Base-by-base conservation (phyloP, 2,329 filamentous ascomycete genomes). In the Verticillium klebahnii region DNA sequence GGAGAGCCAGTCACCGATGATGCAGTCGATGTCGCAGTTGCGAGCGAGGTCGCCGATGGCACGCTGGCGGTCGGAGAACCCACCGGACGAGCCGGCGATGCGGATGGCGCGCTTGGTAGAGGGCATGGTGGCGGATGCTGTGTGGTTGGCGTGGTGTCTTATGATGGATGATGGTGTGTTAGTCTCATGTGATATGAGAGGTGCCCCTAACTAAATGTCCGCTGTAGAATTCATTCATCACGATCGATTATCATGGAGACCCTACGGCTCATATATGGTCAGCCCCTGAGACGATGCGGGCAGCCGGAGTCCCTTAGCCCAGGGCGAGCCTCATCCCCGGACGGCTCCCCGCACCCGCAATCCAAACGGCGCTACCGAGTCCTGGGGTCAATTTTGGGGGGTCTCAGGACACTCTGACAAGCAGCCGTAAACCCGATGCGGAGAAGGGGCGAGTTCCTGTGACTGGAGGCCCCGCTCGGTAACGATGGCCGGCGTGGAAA, bases 21-120 rank as follows among this genome's bases (percentile, higher is more conserved):
- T 72, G 63, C 68, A 67, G 64, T 73, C 70, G 37, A 73, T 68
- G 23, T 72, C 71, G 64, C 71, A 66, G 69, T 75, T 68, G 63
- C 73, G 73, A 40, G 77, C 77, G n/a, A 79, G 70, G 36, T 74
- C 73, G 32, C 70, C 66, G 60, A 78, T 78, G 61, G 77, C 77
- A 23, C 75, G 72, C 62, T 78, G 74, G 39, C 77, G 72, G 66
- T 78, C 77, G 23, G 75, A 76, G 69, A 78, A 78, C 34, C 76
- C 76, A 32, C 77, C 77, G 17, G 75, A 78, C 54, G 76, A 72
- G 61, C 76, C 76, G 61, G 75, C 76, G 64, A 79, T 75, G 63
- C 75, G 74, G 63, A 79, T 74, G 8, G 75, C 71, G 63, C 74
- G 69, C 63, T 73, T 74, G 54, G 63, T 57, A 9, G 68, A 65